Evolutionary conservation across 257 asterid genomes (phyloP), one percentile per base, ranked within the genome.

Genomic region (Marsdenia floribunda): DNA sequence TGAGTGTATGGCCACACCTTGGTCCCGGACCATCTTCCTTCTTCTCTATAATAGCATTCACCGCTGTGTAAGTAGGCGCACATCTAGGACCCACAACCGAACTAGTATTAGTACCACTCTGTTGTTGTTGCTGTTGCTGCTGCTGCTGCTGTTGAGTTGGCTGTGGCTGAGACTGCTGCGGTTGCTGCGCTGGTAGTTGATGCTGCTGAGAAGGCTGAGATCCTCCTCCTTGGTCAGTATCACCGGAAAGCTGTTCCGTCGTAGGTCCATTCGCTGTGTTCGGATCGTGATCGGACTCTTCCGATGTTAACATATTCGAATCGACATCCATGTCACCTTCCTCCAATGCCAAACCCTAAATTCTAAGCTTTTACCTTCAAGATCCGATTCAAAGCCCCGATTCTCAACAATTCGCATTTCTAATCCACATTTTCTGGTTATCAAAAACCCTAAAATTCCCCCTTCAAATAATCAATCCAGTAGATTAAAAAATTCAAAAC

Each of bases 21-120:
- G 98, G 95, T 46, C 99, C 99, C 19, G 99, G 97, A 42, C 99
- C 99, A 80, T 94, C 99, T 80, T 92, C 99, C 87, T 92, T 81
- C 89, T 90, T 86, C 80, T 92, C 99, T 21, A 92, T 58, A 79
- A 88, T 74, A 49, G 99, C 92, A 70, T 84, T 86, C 84, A 92
- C 99, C 77, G 88, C 92, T 59, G 84, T 80, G 67, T 92, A 92
- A 11, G 88, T 86, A 22, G 99, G 99, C 74, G 99, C 99, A 80
- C 95, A 92, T 65, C 98, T 89, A 46, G 99, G 97, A 59, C 97
- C 83, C 87, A 80, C 85, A 78, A 78, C 89, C 77, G 89, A 76
- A 65, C 78, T 50, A 64, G 71, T 82, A 80, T 55, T 82, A 76
- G 72, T 77, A 65, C 79, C 80, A 64, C 80, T 71, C 77, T 76